phyloP scores from a whole-genome alignment of 2,329 filamentous ascomycete genomes.

The Periglandula ipomoeae region DNA sequence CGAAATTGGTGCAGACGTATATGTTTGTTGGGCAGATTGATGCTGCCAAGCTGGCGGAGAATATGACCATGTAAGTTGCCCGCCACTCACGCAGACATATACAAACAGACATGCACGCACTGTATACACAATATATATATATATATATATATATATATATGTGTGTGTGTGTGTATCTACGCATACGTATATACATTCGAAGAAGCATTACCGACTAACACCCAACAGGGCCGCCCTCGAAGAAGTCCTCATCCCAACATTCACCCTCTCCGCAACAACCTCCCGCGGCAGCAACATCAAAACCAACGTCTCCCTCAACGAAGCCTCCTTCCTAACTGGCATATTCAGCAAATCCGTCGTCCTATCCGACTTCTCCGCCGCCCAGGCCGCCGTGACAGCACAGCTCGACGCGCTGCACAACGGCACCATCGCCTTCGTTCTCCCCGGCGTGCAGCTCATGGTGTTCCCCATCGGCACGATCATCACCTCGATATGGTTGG shows the following conservation, averaged over 20 bases:
- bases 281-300: slow-evolving; percentile 40
- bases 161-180: no score
- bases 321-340: slow-evolving; percentile 62
- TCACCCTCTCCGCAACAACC: slow-evolving; percentile 54
- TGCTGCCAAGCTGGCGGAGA: slow-evolving; percentile 38
- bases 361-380: slow-evolving; percentile 39
- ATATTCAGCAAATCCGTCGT: slow-evolving; percentile 54
- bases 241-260: slow-evolving; percentile 55
- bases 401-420: slow-evolving; percentile 36
- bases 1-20: slow-evolving; percentile 50
- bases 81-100: neutral
- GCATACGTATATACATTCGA: no score
- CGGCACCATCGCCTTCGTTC: slow-evolving; percentile 52
- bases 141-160: neutral
- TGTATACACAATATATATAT: neutral
- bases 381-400: slow-evolving; percentile 40
- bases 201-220: no score
- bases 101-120: neutral
- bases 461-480: slow-evolving; percentile 64
- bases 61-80: slow-evolving; percentile 53
- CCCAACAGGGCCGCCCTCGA: slow-evolving; percentile 45
- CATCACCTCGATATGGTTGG: slow-evolving; percentile 53
- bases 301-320: slow-evolving; percentile 59
- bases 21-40: slow-evolving; percentile 63
- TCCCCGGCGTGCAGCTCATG: slow-evolving; percentile 59